phyloP scores from a whole-genome alignment of 768 basidiomycete species.

The Pleurotus citrinopileatus region DNA sequence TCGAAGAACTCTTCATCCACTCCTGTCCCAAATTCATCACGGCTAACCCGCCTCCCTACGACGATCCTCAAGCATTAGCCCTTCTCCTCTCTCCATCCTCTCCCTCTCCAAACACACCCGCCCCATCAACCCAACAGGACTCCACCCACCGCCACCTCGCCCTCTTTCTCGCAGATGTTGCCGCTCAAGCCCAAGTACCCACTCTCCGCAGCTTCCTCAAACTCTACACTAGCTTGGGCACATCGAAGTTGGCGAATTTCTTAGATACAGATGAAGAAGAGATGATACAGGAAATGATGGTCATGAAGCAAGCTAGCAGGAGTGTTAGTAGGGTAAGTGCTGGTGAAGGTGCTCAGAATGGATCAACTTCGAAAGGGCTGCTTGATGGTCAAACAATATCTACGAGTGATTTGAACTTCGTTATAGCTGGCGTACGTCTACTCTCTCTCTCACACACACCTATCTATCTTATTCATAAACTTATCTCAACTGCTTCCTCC shows the following conservation, averaged over 20 bases:
- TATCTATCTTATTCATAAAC: neutral
- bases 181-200: conserved; percentile 72
- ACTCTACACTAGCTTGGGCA: conserved; percentile 91
- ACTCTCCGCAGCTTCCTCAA: conserved; percentile 91
- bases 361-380: conserved; percentile 36
- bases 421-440: conserved; percentile 80
- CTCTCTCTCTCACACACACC: neutral
- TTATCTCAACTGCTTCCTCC: conserved; percentile 1
- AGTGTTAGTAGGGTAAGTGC: conserved; percentile 68
- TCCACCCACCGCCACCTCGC: conserved; percentile 66
- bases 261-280: conserved; percentile 91
- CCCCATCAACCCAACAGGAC: conserved; percentile 20
- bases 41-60: conserved; percentile 92
- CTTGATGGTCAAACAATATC: conserved; percentile 85
- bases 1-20: conserved; percentile 90
- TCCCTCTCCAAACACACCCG: conserved; percentile 58
- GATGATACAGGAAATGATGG: conserved; percentile 96
- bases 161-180: conserved; percentile 81
- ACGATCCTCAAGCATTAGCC: conserved; percentile 64
- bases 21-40: conserved; percentile 97
- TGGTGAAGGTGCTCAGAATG: conserved; percentile 24
- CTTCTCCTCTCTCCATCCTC: conserved; percentile 37
- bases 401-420: conserved; percentile 93
- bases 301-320: conserved; percentile 85
- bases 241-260: conserved; percentile 90